phyloP scores from a whole-genome alignment of 768 basidiomycete species.

The Xerocomellus chrysenteron region DNA sequence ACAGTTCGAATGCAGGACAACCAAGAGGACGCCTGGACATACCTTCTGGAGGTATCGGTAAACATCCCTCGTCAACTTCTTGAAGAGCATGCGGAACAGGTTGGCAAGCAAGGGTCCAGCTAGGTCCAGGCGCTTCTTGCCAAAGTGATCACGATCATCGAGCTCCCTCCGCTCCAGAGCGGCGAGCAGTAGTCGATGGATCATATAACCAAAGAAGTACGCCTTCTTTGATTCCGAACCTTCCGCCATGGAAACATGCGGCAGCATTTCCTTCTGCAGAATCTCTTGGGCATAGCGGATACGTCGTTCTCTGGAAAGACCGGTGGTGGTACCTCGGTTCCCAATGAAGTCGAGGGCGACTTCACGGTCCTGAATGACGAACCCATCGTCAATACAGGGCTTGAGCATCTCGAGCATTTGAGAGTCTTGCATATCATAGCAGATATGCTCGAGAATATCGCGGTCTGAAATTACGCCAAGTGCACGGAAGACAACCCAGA shows the following conservation, averaged over 20 bases:
- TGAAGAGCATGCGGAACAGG: slow-evolving; percentile 95
- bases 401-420: slow-evolving; percentile 98
- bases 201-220: slow-evolving; percentile 99
- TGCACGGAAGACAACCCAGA: slow-evolving; percentile 98
- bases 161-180: slow-evolving; percentile 92
- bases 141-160: slow-evolving; percentile 99
- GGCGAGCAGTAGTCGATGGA: slow-evolving; percentile 90
- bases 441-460: slow-evolving; percentile 97
- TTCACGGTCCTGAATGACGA: slow-evolving; percentile 96
- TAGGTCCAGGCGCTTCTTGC: slow-evolving; percentile 94
- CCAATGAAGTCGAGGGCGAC: slow-evolving; percentile 98
- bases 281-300: slow-evolving; percentile 97
- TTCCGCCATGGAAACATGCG: slow-evolving; percentile 94
- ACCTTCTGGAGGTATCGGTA: slow-evolving; percentile 98
- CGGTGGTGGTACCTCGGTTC: slow-evolving; percentile 93
- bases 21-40: slow-evolving; percentile 5
- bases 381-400: slow-evolving; percentile 97
- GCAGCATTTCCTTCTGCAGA: slow-evolving; percentile 97
- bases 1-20: neutral
- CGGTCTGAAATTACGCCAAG: slow-evolving; percentile 97
- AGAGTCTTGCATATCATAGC: slow-evolving; percentile 94
- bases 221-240: slow-evolving; percentile 98
- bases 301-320: slow-evolving; percentile 87
- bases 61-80: slow-evolving; percentile 95
- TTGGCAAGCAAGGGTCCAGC: slow-evolving; percentile 96